These are phyloP conservation scores for Dothideomycetes sp. DNA, from an alignment of 2,329 filamentous ascomycete species.

Conservation along the genomic window DNA sequence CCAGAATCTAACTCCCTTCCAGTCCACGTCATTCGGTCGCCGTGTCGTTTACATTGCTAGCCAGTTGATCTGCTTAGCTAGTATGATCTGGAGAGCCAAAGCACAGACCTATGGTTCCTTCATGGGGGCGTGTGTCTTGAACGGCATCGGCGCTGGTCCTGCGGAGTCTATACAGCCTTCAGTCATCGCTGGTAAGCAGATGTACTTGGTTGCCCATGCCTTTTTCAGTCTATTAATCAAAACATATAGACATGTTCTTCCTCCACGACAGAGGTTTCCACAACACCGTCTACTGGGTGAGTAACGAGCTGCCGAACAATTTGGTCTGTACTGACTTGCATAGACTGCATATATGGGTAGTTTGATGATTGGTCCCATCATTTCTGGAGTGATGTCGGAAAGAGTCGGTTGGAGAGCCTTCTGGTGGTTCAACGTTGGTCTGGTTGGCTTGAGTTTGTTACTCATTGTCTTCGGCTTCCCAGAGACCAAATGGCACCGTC, in stretches of 20 bases:
- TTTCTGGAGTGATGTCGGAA: constrained; percentile 52
- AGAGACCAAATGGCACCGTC: constrained; percentile 52
- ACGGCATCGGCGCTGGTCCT: constrained; percentile 54
- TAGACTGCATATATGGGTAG: constrained; percentile 50
- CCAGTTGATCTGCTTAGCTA: constrained; percentile 43
- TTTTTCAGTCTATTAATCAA: background rate
- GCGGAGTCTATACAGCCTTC: constrained; percentile 54
- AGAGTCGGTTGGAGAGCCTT: constrained; percentile 53
- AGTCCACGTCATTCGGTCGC: constrained; percentile 46
- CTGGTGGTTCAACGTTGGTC: constrained; percentile 56
- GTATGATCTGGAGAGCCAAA: constrained; percentile 49
- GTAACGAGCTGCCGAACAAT: too few relatives aligned
- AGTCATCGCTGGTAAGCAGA: constrained; percentile 56
- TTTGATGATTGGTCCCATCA: constrained; percentile 52
- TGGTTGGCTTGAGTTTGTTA: constrained; percentile 42
- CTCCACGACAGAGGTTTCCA: constrained; percentile 55
- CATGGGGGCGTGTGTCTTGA: constrained; percentile 53
- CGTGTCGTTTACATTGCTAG: constrained; percentile 46
- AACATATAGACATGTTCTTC: constrained; percentile 47
- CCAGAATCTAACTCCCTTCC: too few relatives aligned
- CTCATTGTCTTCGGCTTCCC: constrained; percentile 53
- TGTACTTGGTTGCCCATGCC: constrained; percentile 49
- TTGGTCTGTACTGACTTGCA: background rate
- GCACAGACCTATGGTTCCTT: constrained; percentile 52
- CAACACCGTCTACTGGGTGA: constrained; percentile 49